Conservation (phyloP, 352 stramenopile genomes). For the Phytophthora foliorum region DNA sequence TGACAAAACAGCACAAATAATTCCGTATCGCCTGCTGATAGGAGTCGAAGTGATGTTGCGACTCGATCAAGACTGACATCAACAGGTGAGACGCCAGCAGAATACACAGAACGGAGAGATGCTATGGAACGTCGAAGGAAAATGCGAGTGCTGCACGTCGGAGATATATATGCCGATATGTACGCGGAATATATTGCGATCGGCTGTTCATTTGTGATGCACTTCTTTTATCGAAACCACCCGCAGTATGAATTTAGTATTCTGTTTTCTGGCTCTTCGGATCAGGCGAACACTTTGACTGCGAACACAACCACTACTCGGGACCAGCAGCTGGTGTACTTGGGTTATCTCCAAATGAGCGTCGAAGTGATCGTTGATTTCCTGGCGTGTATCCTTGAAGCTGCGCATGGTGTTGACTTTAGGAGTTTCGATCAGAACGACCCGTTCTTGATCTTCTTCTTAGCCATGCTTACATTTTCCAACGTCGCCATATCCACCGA, state of each 20-base stretch:
- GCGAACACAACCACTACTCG: neutral
- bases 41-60: constrained; percentile 5
- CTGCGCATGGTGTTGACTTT: constrained; percentile 26
- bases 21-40: constrained; percentile 1
- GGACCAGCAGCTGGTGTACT: neutral
- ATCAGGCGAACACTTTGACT: constrained; percentile 1
- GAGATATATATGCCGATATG: constrained; percentile 51
- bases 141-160: constrained; percentile 25
- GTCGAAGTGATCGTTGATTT: constrained; percentile 33
- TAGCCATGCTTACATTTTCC: constrained; percentile 35
- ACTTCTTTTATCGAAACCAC: constrained; percentile 44
- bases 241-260: constrained; percentile 33
- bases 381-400: constrained; percentile 34
- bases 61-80: constrained; percentile 6
- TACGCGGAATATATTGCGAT: constrained; percentile 60
- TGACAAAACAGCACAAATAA: neutral
- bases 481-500: constrained; percentile 29
- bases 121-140: constrained; percentile 15
- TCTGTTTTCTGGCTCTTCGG: neutral
- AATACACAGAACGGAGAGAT: constrained; percentile 11
- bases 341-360: constrained; percentile 28
- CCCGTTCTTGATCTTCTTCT: constrained; percentile 49
- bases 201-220: constrained; percentile 46
- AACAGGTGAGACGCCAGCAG: constrained; percentile 7
- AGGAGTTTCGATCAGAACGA: constrained; percentile 24